Base-by-base conservation (phyloP, 2,329 filamentous ascomycete species). In the Neopestalotiopsis sp. region DNA sequence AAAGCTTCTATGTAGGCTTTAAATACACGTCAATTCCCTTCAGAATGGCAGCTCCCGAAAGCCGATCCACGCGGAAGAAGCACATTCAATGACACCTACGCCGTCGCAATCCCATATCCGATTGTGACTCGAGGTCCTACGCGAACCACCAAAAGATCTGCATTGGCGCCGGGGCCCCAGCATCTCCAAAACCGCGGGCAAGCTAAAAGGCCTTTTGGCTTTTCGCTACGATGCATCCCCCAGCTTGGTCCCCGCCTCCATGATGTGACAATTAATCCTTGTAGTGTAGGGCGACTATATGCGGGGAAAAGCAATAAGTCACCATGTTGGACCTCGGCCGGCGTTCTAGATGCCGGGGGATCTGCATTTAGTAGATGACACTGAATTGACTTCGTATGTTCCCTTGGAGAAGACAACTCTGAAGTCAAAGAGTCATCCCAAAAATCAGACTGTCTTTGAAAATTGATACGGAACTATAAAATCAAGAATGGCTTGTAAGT, bases 211-310 rank as follows among this genome's bases (percentile, higher is more conserved):
- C n/a, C 14, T 53, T 53, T 38, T 53, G 17, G 45, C 14, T 17
- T 53, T 53, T 53, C 45, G 45, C 45, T 53, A 53, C 45, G n/a
- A 53, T 53, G 45, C 45, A n/a, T 53, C 45, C n/a, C 34, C n/a
- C 34, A 38, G 34, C 34, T n/a, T 20, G n/a, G 5, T 20, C 45
- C 45, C 45, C 45, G 45, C 45, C 45, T 20, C 45, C 45, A 53
- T 53, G 45, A 53, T 53, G n/a, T 53, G 45, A 53, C 45, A 17
- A 7, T 7, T 17, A 53, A 53, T 53, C 45, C 45, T 53, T 53
- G 45, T 53, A 53, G 17, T 53, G 45, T 20, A 17, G 34, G 34
- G 24, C 24, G 34, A 38, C n/a, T 20, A 7, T 53, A 7, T 53
- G 45, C 45, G 45, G 45, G 45, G 45, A 53, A 53, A 53, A 17